Conservation (phyloP, 495 filamentous ascomycete species). For the Bacidia rubella region DNA sequence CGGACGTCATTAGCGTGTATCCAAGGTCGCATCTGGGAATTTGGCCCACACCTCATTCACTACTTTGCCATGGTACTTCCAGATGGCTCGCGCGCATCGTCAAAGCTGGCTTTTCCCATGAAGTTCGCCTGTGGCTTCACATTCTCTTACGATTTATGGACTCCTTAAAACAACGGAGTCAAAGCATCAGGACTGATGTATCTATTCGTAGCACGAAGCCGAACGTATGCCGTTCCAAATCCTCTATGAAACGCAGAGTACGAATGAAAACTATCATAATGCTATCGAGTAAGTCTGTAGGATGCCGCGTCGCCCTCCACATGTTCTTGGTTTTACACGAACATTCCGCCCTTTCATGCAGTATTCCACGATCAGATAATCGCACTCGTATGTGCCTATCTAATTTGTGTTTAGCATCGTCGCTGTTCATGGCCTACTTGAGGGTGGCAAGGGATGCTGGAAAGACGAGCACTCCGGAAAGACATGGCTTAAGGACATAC, state of each 20-base stretch:
- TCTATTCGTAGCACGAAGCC: neutral
- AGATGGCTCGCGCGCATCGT: neutral
- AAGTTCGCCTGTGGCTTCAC: neutral
- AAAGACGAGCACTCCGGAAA: constrained; percentile 1
- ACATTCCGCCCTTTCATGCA: too few species aligned
- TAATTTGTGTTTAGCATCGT: constrained; percentile 21
- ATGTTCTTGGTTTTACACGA: too few species aligned
- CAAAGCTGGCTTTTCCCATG: neutral
- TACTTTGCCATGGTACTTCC: neutral
- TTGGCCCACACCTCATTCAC: neutral
- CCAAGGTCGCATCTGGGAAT: neutral
- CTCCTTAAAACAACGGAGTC: too few species aligned
- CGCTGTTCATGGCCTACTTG: constrained; percentile 27
- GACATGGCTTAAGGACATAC: constrained; percentile 13
- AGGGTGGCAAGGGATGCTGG: constrained; percentile 22
- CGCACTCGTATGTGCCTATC: neutral
- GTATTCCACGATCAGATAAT: too few species aligned
- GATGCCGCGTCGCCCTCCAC: too few species aligned
- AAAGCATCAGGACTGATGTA: too few species aligned
- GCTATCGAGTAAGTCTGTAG: neutral
- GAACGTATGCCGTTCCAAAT: neutral
- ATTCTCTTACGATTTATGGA: too few species aligned
- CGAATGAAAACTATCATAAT: neutral
- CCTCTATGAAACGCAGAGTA: neutral
- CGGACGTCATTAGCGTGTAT: neutral